These are phyloP conservation scores for Ascochyta lentis DNA, from an alignment of 2,329 filamentous ascomycete species.

Conservation along the genomic window DNA sequence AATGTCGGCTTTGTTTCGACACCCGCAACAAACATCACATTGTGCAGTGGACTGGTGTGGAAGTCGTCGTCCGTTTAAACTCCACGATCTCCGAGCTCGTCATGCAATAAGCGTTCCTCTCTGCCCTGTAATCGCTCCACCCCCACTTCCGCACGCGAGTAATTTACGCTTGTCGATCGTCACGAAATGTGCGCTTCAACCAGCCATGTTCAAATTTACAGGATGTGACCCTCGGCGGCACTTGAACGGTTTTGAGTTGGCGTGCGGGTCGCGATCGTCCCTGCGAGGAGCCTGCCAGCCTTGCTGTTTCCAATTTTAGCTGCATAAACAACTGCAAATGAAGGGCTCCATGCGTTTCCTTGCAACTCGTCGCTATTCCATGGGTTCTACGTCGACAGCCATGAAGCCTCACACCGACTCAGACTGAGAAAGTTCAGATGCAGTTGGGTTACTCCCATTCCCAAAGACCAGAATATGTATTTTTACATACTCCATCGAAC, in stretches of 20 bases:
- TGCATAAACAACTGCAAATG: slow-evolving; percentile 7
- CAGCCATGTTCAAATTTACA: not conserved
- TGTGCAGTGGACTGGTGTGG: not conserved
- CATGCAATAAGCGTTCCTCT: slow-evolving; percentile 2
- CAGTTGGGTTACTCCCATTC: too few relatives aligned
- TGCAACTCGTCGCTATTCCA: not conserved
- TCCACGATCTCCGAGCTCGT: not conserved
- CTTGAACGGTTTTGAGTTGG: slow-evolving; percentile 14
- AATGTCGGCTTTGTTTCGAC: not conserved
- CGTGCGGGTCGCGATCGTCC: slow-evolving; percentile 20
- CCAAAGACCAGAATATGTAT: not conserved
- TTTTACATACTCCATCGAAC: not conserved
- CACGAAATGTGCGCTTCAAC: not conserved
- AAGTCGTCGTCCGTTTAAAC: not conserved
- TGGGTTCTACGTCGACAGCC: not conserved
- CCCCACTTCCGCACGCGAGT: not conserved
- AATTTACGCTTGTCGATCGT: slow-evolving; percentile 7
- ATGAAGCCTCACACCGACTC: not conserved
- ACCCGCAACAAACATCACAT: not conserved
- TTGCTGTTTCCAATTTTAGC: slow-evolving; percentile 21
- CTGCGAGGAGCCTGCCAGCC: slow-evolving; percentile 12
- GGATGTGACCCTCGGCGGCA: slow-evolving; percentile 9
- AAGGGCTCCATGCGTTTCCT: not conserved
- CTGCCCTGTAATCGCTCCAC: slow-evolving; percentile 3
- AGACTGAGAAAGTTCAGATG: too few relatives aligned